Evolutionary conservation across 2,329 filamentous ascomycete genomes (phyloP).

Genomic region (Exserohilum turcica): DNA sequence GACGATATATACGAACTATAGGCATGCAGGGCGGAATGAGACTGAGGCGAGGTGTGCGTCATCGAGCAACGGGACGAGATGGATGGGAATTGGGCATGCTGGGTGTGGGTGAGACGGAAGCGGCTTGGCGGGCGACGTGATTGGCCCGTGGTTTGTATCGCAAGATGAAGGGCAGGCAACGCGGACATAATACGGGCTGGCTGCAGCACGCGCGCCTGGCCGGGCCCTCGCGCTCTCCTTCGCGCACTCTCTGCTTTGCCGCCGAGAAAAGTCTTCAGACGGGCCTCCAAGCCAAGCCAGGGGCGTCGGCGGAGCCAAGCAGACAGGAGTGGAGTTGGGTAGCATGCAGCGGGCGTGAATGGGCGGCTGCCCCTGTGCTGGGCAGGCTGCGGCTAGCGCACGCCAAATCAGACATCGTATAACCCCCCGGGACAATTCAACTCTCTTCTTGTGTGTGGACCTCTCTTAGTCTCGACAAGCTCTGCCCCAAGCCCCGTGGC

Average conservation of each 20-base stretch:
- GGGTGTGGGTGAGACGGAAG: slow-evolving; percentile 13
- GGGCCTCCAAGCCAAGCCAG: slow-evolving; percentile 6
- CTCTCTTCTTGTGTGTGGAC: slow-evolving; percentile 7
- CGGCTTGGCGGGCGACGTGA: slow-evolving; percentile 17
- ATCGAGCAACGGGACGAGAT: not conserved
- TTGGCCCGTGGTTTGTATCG: slow-evolving; percentile 14
- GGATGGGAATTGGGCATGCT: slow-evolving; percentile 1
- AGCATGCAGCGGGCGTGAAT: slow-evolving; percentile 3
- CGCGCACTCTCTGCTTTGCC: no score
- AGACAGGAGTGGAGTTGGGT: slow-evolving; percentile 2
- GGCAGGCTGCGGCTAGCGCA: not conserved
- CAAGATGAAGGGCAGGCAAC: slow-evolving; percentile 1
- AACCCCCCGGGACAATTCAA: not conserved
- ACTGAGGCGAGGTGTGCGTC: not conserved
- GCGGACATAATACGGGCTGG: not conserved
- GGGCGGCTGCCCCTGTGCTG: not conserved
- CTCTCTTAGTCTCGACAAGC: slow-evolving; percentile 16
- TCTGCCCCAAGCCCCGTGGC: slow-evolving; percentile 10
- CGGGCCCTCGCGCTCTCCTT: not conserved
- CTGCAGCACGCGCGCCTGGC: not conserved
- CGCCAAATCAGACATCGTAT: not conserved
- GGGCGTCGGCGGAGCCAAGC: slow-evolving; percentile 2
- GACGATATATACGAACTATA: no score
- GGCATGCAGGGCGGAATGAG: no score
- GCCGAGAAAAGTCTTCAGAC: not conserved